Evolutionary conservation across 192 early-diverging fungal genomes (phyloP), one percentile per base, ranked within the genome.

Genomic region (Backusella morwellensis): DNA sequence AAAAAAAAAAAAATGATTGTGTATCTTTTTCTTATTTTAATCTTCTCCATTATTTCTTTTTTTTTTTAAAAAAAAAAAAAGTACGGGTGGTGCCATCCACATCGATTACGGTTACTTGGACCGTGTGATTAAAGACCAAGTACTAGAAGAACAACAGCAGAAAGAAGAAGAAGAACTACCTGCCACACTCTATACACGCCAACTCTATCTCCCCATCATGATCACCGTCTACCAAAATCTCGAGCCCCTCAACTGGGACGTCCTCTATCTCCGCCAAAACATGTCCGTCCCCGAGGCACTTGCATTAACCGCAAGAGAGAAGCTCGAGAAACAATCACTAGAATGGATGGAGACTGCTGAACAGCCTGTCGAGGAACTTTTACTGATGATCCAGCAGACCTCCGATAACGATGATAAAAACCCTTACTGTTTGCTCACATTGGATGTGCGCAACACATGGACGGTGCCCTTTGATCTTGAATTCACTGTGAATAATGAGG

Each of bases 381-480:
- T 75, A 9, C 9, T 75, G 4, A 67, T 75, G 5, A 75, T 66
- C n/a, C 59, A 66, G 35, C 66, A 75, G 52, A 38, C 63, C 15
- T 41, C 21, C 17, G 70, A 70, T 44, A 71, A 66, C 0, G 40
- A 75, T 63, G 85, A 80, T 70, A 84, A 85, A 77, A 67, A 85
- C 44, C 90, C 93, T 52, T 93, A 91, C 56, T 96, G 90, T 82
- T 71, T 96, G n/a, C 77, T 93, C 32, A 92, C 91, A 9, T 79
- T 96, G 85, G 94, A 96, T 86, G 80, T 96, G 29, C 77, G 87
- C 69, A 96, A 96, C 76, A 78, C 88, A n/a, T 93, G 92, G 90
- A 88, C 84, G 4, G 81, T 89, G 8, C 87, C 91, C 26, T 94
- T 96, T 73, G 90, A 95, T 73, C 85, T 95, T 32, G 82, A 81